Evolutionary conservation across 202 grass and related monocot species (phyloP), one percentile per base, ranked within the genome.

Genomic region (Miscanthus sacchariflorus): DNA sequence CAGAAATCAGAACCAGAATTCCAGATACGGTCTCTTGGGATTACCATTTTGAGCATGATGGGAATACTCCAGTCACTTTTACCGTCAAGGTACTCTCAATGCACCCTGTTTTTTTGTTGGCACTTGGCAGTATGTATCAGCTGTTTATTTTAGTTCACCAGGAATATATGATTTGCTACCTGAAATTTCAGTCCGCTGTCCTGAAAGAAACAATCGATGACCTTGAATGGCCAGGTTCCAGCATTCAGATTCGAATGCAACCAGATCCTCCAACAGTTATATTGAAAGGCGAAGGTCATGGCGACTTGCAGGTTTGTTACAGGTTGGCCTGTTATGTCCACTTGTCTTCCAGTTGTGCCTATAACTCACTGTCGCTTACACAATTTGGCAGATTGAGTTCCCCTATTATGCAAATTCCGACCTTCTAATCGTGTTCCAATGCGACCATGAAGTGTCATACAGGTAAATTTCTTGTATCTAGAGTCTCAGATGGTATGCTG

Each of bases 1-100:
- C 97, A 67, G 94, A 97, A 88, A 99, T 99, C 83, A 96, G 94
- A 92, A 99, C 97, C 33, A 97, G 94, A 92, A 97, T 99, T 84
- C 94, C 97, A 25, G 97, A 99, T 72, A 93, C 94, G 66, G 27
- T 97, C 68, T 80, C 97, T 7, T 93, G 93, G 94, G 94, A 95
- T 81, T 99, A 90, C 86, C 80, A 96, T 88, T 99, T 92, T 92
- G 91, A 97, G 70, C 93, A 86, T 58, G 83, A 85, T 6, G 90
- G 88, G 81, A 96, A 88, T 85, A 90, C 85, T 65, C 93, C 91
- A 27, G 82, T 97, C 71, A 93, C 83, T 76, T 99, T 95, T 88
- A 97, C 97, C 36, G 83, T 92, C 28, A 92, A 89, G 94, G 94
- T 95, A 88, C 19, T 63, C 24, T n/a, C 36, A 69, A 15, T 85